Conservation (phyloP, 2,329 filamentous ascomycete species). For the Xylariomycetidae sp. region DNA sequence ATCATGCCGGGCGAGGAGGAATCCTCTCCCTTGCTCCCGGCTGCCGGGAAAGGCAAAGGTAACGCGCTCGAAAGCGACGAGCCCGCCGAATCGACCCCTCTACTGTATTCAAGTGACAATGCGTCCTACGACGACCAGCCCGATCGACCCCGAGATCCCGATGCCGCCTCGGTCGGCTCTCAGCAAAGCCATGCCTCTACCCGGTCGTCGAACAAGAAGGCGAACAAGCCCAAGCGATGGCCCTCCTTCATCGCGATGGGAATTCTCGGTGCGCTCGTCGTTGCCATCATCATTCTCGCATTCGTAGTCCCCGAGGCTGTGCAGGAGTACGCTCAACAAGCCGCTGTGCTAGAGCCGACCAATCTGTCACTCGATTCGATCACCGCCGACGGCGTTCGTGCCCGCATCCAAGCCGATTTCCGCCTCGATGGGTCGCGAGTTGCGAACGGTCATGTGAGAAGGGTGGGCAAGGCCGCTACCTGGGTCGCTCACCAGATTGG, state of each 20-base stretch:
- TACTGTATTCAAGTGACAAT: conserved; percentile 38
- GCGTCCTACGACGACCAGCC: conserved; percentile 34
- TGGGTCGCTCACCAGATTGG: conserved; percentile 75
- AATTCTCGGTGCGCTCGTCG: conserved; percentile 54
- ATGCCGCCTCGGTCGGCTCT: conserved; percentile 26
- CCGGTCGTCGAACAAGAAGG: conserved; percentile 24
- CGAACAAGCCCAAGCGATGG: conserved; percentile 55
- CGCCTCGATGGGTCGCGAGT: conserved; percentile 74
- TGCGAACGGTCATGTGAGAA: conserved; percentile 61
- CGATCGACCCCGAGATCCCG: conserved; percentile 22
- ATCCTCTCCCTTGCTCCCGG: conserved; percentile 7
- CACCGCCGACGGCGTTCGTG: conserved; percentile 69
- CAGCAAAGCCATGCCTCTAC: conserved; percentile 15
- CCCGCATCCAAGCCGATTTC: conserved; percentile 77
- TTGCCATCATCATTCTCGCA: conserved; percentile 68
- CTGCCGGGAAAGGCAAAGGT: conserved; percentile 22
- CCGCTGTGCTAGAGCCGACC: conserved; percentile 74
- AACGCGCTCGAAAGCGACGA: conserved; percentile 16
- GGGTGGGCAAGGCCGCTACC: conserved; percentile 71
- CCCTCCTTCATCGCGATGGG: conserved; percentile 70
- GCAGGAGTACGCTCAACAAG: conserved; percentile 80
- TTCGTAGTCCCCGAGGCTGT: conserved; percentile 78
- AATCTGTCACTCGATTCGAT: conserved; percentile 81
- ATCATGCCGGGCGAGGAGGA: conserved; percentile 10
- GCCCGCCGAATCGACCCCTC: conserved; percentile 43